phyloP scores from a whole-genome alignment of 345 rosid genomes.

The Passiflora organensis region DNA sequence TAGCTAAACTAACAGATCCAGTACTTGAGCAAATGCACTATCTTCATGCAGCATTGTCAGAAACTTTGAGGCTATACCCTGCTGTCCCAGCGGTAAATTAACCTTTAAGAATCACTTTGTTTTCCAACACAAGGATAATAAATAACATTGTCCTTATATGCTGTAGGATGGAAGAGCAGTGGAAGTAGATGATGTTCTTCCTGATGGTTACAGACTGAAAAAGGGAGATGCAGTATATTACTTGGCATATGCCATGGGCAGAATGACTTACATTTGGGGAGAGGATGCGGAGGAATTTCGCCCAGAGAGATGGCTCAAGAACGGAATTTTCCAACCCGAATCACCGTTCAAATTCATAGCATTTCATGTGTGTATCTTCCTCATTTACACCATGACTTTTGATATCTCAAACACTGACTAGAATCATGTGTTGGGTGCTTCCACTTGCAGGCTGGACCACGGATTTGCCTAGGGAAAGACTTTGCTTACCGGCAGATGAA shows the following conservation, averaged over 20 bases:
- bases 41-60: constrained; percentile 69
- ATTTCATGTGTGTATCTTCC: constrained; percentile 38
- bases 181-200: constrained; percentile 51
- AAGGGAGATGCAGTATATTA: constrained; percentile 52
- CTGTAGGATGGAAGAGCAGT: constrained; percentile 54
- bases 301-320: constrained; percentile 66
- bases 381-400: neutral
- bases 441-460: constrained; percentile 61
- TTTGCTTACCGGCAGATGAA: constrained; percentile 72
- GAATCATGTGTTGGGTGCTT: neutral
- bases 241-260: constrained; percentile 58
- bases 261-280: constrained; percentile 66
- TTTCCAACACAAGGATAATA: neutral
- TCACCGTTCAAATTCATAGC: constrained; percentile 61
- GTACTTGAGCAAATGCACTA: constrained; percentile 61
- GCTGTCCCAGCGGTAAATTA: constrained; percentile 45
- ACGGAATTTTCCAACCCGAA: constrained; percentile 52
- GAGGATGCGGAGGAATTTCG: constrained; percentile 54
- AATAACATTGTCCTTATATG: neutral
- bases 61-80: constrained; percentile 66
- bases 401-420: neutral
- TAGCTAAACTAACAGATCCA: constrained; percentile 32
- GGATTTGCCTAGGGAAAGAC: constrained; percentile 62
- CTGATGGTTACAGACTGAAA: constrained; percentile 50
- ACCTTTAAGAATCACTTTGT: neutral